phyloP scores from a whole-genome alignment of 441 rosid species.

The Arabidopsis lyrata region DNA sequence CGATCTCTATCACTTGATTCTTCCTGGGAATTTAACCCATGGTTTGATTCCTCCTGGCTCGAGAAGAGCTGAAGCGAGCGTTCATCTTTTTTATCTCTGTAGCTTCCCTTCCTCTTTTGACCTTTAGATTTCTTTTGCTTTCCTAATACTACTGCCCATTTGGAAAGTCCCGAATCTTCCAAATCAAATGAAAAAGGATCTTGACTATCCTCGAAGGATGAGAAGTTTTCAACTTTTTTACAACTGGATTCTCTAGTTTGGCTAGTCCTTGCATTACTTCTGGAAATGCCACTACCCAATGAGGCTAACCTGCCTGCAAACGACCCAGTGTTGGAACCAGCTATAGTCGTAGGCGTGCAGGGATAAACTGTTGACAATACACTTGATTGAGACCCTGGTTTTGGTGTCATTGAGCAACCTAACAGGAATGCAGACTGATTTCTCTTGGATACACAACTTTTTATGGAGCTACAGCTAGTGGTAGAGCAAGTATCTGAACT shows the following conservation, averaged over 20 bases:
- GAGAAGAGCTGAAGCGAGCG: constrained; percentile 44
- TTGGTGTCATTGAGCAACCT: constrained; percentile 38
- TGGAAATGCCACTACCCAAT: constrained; percentile 47
- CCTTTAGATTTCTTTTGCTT: constrained; percentile 54
- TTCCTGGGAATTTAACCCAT: constrained; percentile 43
- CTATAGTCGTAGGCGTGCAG: constrained; percentile 53
- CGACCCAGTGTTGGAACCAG: constrained; percentile 62
- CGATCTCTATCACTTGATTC: constrained; percentile 51
- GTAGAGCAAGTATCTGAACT: constrained; percentile 57
- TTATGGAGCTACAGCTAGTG: constrained; percentile 48
- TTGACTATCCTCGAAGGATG: constrained; percentile 54
- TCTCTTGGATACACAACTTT: constrained; percentile 47
- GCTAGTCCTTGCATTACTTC: constrained; percentile 48
- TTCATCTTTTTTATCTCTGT: constrained; percentile 51
- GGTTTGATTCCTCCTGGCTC: constrained; percentile 60
- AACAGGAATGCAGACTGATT: constrained; percentile 48
- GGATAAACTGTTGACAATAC: constrained; percentile 50
- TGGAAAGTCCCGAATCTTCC: constrained; percentile 75
- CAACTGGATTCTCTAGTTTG: constrained; percentile 46
- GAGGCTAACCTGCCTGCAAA: constrained; percentile 58
- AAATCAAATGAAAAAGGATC: constrained; percentile 93
- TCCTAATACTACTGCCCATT: constrained; percentile 71
- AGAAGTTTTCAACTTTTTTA: constrained; percentile 45
- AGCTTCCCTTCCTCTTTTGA: constrained; percentile 45
- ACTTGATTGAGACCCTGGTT: constrained; percentile 57